Conservation (phyloP, 495 filamentous ascomycete genomes). For the Trichoderma asperelloides region DNA sequence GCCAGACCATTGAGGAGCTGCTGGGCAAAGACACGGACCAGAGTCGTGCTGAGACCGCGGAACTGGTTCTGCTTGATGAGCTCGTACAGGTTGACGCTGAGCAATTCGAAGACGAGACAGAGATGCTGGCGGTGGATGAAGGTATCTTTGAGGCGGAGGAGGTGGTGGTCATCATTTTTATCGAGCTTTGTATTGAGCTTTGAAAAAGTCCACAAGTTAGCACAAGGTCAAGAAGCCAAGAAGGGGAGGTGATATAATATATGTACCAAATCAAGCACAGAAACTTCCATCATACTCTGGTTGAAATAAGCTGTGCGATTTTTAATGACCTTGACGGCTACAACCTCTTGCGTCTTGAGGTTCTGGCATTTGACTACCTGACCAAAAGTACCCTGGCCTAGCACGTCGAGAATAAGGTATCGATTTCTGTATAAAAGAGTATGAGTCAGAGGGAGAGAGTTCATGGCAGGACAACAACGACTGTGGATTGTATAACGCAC, state of each 20-base stretch:
- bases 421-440: slow-evolving; percentile 57
- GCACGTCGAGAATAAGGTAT: slow-evolving; percentile 94
- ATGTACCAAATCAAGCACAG: slow-evolving; percentile 81
- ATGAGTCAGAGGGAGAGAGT: not conserved
- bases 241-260: not conserved
- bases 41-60: slow-evolving; percentile 90
- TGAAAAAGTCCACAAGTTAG: not conserved
- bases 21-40: slow-evolving; percentile 96
- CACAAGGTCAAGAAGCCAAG: not conserved
- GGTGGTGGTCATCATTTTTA: slow-evolving; percentile 98
- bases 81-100: slow-evolving; percentile 98
- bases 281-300: slow-evolving; percentile 99
- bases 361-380: slow-evolving; percentile 99
- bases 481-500: slow-evolving; percentile 46
- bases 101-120: slow-evolving; percentile 92
- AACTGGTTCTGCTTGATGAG: slow-evolving; percentile 99
- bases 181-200: slow-evolving; percentile 96
- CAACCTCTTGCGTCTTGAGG: slow-evolving; percentile 93
- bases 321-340: slow-evolving; percentile 98
- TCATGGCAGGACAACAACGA: no score
- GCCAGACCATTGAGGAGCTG: slow-evolving; percentile 89
- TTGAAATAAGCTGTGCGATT: slow-evolving; percentile 99
- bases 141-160: slow-evolving; percentile 91
- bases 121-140: slow-evolving; percentile 98
- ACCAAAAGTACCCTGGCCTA: slow-evolving; percentile 98